Evolutionary conservation across 108 stramenopile genomes (phyloP), one percentile per base, ranked within the genome.

Genomic region (Seminavis robusta): DNA sequence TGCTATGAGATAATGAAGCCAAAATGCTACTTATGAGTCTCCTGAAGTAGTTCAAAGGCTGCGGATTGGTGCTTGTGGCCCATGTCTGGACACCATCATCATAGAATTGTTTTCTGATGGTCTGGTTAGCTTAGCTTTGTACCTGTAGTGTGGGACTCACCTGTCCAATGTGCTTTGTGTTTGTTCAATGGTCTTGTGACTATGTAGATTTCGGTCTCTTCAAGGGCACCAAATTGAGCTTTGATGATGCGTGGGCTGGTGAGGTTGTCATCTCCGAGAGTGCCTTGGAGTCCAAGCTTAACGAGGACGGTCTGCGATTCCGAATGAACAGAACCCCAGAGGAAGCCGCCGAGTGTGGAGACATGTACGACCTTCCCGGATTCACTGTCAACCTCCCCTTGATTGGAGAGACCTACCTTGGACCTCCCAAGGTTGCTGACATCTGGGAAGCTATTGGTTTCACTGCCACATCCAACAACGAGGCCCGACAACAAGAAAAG

Each of bases 401-500:
- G 47, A 86, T 92, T 45, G 90, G 90, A 45, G 72, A 92, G 63
- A 92, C 90, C 9, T 86, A 79, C 68, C 73, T 92, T 50, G 90
- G 87, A 53, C 90, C 90, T 21, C 90, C 90, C 47, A 79, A 82
- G 60, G 90, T 92, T 29, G 90, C 75, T 11, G 63, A 59, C 56
- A 76, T 92, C 69, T 92, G 86, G 86, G 90, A 92, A 56, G 90
- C 90, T 34, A 8, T 92, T 26, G 90, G 90, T 20, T 92, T 92
- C 79, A 92, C 90, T 25, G 90, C 90, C 52, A 92, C 90, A 28
- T 86, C 84, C 27, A 92, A 88, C 78, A 92, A 92, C 63, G 84
- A 80, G 31, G 90, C 90, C 40, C 82, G 87, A 33, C 90, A 88
- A 73, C 37, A 65, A 30, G 90, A 87, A 59, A 92, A 92, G 71